phyloP scores from a whole-genome alignment of 108 stramenopile genomes.

The Fistulifera solaris region DNA sequence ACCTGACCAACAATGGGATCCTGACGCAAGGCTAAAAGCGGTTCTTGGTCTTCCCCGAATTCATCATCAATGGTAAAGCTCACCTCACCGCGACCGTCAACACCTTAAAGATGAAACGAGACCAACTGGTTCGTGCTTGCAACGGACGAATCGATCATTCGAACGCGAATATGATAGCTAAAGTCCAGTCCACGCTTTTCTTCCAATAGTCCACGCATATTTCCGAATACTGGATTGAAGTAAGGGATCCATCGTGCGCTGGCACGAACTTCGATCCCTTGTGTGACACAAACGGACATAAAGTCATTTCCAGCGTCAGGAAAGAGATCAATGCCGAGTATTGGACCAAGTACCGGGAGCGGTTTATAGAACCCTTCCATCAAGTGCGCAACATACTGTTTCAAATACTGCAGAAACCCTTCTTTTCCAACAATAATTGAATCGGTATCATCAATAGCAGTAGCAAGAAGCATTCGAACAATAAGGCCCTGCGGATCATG shows the following conservation, averaged over 20 bases:
- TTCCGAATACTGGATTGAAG: no score
- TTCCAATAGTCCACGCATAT: neutral
- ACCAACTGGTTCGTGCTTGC: slow-evolving; percentile 11
- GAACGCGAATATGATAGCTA: slow-evolving; percentile 11
- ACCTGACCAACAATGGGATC: neutral
- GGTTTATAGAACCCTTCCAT: no score
- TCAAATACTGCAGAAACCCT: no score
- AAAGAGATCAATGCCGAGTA: slow-evolving; percentile 6
- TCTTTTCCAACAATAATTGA: no score
- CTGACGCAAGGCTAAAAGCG: slow-evolving; percentile 7
- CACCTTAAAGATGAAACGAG: slow-evolving; percentile 1
- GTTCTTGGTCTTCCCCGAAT: slow-evolving; percentile 8
- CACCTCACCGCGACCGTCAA: slow-evolving; percentile 7
- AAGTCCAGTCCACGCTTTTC: neutral
- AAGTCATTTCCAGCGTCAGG: slow-evolving; percentile 1
- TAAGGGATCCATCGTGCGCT: slow-evolving; percentile 15
- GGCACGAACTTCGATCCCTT: slow-evolving; percentile 11
- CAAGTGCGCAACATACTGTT: no score
- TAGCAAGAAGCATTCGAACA: neutral
- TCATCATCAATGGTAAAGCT: slow-evolving; percentile 5
- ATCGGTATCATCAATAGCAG: no score
- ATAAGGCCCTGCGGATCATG: neutral
- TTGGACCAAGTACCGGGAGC: no score
- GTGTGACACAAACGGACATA: neutral
- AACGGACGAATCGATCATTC: slow-evolving; percentile 1